Evolutionary conservation across 257 asterid genomes (phyloP).

Genomic region (Jaltomata sinuosa): DNA sequence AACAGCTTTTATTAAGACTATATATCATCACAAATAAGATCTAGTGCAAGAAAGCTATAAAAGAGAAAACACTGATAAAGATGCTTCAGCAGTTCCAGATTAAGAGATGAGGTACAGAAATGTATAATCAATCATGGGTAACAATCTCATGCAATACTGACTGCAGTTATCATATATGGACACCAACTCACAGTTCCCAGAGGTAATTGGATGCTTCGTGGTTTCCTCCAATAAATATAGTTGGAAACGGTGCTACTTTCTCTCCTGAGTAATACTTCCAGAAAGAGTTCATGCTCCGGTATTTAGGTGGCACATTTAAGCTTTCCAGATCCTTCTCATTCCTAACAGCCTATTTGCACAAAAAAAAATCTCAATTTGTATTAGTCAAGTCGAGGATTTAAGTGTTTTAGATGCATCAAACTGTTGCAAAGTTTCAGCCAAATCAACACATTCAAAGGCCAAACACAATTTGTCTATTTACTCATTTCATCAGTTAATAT

Average conservation of each 20-base stretch:
- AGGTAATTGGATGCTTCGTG: slow-evolving; percentile 96
- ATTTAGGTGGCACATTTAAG: slow-evolving; percentile 63
- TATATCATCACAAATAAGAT: not conserved
- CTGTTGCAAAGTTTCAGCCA: not conserved
- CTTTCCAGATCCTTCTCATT: slow-evolving; percentile 77
- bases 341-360: slow-evolving; percentile 70
- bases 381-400: not conserved
- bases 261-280: slow-evolving; percentile 98
- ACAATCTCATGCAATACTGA: not conserved
- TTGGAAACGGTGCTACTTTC: slow-evolving; percentile 87
- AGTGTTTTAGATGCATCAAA: not conserved
- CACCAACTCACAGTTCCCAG: slow-evolving; percentile 83
- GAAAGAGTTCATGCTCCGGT: slow-evolving; percentile 71
- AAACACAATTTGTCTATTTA: not conserved
- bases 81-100: not conserved
- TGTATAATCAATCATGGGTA: not conserved
- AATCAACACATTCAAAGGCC: not conserved
- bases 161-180: not conserved
- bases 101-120: not conserved
- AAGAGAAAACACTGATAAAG: not conserved
- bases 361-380: slow-evolving; percentile 1
- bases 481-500: not conserved
- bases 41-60: not conserved
- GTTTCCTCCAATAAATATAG: slow-evolving; percentile 90
- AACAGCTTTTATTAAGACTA: not conserved